phyloP scores from a whole-genome alignment of 495 filamentous ascomycete species.

The Lindgomyces ingoldianus region DNA sequence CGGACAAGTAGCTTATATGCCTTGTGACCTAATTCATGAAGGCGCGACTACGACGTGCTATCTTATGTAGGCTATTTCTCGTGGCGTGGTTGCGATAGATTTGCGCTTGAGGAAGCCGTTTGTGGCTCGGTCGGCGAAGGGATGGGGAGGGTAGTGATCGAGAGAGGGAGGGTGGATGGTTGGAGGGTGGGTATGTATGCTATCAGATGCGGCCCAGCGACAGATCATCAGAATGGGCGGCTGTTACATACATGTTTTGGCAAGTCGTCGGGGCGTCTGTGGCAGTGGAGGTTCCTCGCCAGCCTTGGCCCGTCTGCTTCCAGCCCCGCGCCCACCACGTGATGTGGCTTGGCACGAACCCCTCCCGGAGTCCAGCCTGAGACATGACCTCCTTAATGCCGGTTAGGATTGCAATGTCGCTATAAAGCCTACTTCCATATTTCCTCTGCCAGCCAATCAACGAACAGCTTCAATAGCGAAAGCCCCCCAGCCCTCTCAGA shows the following conservation, averaged over 20 bases:
- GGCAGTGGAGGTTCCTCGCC: conserved; percentile 2
- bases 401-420: no score
- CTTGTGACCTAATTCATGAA: not conserved
- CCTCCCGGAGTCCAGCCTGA: not conserved
- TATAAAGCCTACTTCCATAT: no score
- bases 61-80: not conserved
- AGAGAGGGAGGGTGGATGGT: not conserved
- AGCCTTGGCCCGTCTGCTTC: not conserved
- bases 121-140: not conserved
- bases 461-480: not conserved
- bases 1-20: not conserved
- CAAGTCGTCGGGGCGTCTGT: not conserved
- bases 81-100: conserved; percentile 14
- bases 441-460: no score
- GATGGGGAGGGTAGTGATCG: not conserved
- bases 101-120: conserved; percentile 1
- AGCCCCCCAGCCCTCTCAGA: conserved; percentile 45
- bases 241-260: conserved; percentile 17
- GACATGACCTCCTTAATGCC: not conserved
- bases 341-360: not conserved
- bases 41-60: conserved; percentile 6
- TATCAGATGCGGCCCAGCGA: not conserved
- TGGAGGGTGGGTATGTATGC: not conserved
- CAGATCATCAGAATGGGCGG: not conserved
- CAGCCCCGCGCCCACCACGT: conserved; percentile 4